These are phyloP conservation scores for Neoascochyta sp. DNA, from an alignment of 2,329 filamentous ascomycete genomes.

Conservation along the genomic window DNA sequence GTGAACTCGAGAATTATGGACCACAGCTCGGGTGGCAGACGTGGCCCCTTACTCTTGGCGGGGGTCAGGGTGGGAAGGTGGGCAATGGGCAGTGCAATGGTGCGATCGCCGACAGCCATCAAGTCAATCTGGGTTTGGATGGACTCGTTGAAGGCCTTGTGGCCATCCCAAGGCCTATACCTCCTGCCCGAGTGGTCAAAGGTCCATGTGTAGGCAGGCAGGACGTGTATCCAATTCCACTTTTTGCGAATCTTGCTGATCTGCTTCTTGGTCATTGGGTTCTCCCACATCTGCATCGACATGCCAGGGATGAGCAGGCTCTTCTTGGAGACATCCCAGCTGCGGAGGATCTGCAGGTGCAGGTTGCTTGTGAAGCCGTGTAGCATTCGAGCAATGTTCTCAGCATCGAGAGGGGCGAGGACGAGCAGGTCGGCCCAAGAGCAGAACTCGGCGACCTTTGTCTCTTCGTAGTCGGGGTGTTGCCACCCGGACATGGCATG, in stretches of 20 bases:
- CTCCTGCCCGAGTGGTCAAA: constrained; percentile 58
- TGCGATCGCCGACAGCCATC: constrained; percentile 68
- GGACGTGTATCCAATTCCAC: constrained; percentile 82
- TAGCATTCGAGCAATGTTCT: constrained; percentile 83
- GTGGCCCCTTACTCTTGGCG: constrained; percentile 38
- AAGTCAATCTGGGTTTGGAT: constrained; percentile 75
- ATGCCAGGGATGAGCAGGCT: constrained; percentile 84
- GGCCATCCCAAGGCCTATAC: constrained; percentile 53
- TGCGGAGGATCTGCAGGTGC: constrained; percentile 73
- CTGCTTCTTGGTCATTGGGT: constrained; percentile 83
- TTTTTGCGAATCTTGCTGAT: constrained; percentile 76
- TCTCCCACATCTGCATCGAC: constrained; percentile 85
- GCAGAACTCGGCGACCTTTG: constrained; percentile 65
- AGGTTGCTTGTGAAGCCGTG: constrained; percentile 78
- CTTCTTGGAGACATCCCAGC: constrained; percentile 83
- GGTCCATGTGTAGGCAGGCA: constrained; percentile 78
- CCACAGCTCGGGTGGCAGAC: constrained; percentile 82
- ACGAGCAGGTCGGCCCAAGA: constrained; percentile 87
- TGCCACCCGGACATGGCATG: constrained; percentile 19
- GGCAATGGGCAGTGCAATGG: constrained; percentile 41
- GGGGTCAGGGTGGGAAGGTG: constrained; percentile 32
- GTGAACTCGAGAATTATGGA: constrained; percentile 79
- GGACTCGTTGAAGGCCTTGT: constrained; percentile 68
- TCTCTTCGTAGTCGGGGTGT: constrained; percentile 36
- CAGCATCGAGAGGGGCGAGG: constrained; percentile 78